Percentiles rank a stretch among this genome's conserved stretches.
These are phyloP conservation scores for Colletotrichum sp. DNA, from an alignment of 2,329 filamentous ascomycete genomes.

Conservation along the genomic window DNA sequence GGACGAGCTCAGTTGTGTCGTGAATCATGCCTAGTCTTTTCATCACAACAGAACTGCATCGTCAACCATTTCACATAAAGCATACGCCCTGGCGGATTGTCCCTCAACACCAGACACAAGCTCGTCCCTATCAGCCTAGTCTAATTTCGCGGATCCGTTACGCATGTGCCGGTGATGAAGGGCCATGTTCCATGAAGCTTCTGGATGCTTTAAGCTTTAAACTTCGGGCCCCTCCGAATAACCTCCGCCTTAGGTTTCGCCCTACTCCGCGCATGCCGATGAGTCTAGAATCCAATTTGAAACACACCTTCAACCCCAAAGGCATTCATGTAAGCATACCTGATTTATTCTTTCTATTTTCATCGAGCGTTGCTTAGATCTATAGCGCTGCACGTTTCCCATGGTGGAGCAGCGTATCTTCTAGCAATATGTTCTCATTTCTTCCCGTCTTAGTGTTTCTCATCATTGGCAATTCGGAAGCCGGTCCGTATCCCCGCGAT, in stretches of 20 bases:
- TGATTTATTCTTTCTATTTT: neutral
- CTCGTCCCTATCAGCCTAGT: neutral
- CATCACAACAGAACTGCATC: rapidly evolving
- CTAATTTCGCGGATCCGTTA: rapidly evolving
- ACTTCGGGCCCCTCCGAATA: neutral
- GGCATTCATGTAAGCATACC: neutral
- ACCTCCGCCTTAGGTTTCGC: neutral
- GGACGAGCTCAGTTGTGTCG: neutral
- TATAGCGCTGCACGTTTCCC: neutral
- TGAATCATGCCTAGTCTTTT: neutral
- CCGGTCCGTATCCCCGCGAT: neutral
- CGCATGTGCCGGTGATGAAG: neutral
- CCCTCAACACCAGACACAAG: too few species aligned
- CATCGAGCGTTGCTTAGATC: rapidly evolving
- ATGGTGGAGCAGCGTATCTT: neutral
- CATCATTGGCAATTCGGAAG: neutral
- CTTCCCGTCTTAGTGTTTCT: neutral
- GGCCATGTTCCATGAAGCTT: neutral
- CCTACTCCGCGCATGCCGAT: neutral
- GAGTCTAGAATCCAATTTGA: neutral
- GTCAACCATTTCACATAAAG: neutral
- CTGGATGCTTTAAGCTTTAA: neutral
- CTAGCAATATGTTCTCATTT: neutral
- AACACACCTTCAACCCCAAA: neutral
- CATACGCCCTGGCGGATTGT: neutral